Base-by-base conservation (phyloP, 495 filamentous ascomycete genomes). In the Lepraria neglecta region DNA sequence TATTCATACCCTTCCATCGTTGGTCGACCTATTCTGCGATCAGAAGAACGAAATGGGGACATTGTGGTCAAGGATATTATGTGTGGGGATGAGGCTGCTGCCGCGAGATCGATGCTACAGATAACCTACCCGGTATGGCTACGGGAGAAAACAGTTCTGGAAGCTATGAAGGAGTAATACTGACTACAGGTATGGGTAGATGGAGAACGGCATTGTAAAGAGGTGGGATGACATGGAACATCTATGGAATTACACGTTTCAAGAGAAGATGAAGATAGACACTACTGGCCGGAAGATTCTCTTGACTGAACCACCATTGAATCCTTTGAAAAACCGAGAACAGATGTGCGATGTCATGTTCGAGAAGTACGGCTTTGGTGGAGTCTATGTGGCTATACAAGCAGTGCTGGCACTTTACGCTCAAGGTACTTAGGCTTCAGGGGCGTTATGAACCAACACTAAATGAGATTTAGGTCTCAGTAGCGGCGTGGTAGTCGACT, bases 141-240 rank as follows among this genome's bases (percentile, higher is more conserved):
- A 53, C 35, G 14, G 31, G 14, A 14, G 45, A 4, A 11, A 42
- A n/a, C 5, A 0, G 31, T 6, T 19, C 10, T 48, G 21, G 19
- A 45, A 21, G 45, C n/a, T 1, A 19, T 53, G 47, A 61, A 4
- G 11, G 10, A 43, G 6, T 15, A 15, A 60, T 61, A 48, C 59
- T 64, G 60, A 68, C 60, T 30, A 58, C 54, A 45, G 38, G 42
- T 19, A 38, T 52, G 57, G 10, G 45, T 76, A 89, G 86, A 99
- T 99, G 94, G 95, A 97, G 72, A 97, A 97, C 75, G 94, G 94
- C 69, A 96, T 99, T 65, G 89, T 99, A 58, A 97, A 97, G 82
- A 89, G 87, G 68, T 99, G 95, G 95, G 94, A 97, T 68, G 95
- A 99, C 75, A 97, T 97, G 92, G 87, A 95, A 76, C 94, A 97